Conservation (phyloP, 495 filamentous ascomycete genomes). For the Parachaetomium inaequale region DNA sequence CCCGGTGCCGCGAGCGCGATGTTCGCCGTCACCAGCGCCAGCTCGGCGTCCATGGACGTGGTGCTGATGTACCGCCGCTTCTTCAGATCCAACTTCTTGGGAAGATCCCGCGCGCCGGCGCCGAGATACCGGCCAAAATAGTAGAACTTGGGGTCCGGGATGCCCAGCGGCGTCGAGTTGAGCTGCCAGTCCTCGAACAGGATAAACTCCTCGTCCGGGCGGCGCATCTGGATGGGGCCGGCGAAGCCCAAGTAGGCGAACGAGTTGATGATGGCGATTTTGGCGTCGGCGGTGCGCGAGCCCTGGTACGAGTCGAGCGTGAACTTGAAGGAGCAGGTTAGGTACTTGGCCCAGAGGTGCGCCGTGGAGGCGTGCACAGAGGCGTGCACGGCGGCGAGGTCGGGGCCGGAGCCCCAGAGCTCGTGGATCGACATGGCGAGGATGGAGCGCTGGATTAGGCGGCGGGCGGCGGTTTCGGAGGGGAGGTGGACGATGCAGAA, state of each 20-base stretch:
- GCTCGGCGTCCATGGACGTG: slow-evolving; percentile 93
- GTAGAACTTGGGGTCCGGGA: slow-evolving; percentile 54
- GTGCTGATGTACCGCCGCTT: slow-evolving; percentile 90
- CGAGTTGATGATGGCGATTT: slow-evolving; percentile 68
- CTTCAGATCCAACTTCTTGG: slow-evolving; percentile 81
- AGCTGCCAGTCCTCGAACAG: slow-evolving; percentile 75
- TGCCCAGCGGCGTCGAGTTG: slow-evolving; percentile 41
- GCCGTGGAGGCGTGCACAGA: slow-evolving; percentile 55
- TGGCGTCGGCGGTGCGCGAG: slow-evolving; percentile 55
- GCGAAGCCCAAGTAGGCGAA: slow-evolving; percentile 75
- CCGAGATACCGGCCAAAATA: slow-evolving; percentile 70
- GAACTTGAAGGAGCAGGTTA: slow-evolving; percentile 70
- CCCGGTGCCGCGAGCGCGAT: slow-evolving; percentile 76
- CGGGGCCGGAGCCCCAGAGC: slow-evolving; percentile 74
- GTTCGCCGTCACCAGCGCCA: slow-evolving; percentile 89
- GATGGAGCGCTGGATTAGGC: slow-evolving; percentile 70
- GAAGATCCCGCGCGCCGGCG: slow-evolving; percentile 57
- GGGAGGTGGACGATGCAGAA: slow-evolving; percentile 74
- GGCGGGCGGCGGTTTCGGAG: slow-evolving; percentile 59
- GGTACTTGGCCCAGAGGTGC: slow-evolving; percentile 63
- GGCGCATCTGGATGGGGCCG: slow-evolving; percentile 70
- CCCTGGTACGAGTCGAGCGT: slow-evolving; percentile 72
- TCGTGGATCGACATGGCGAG: slow-evolving; percentile 79
- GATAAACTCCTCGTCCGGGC: slow-evolving; percentile 67
- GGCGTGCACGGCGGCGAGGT: slow-evolving; percentile 65